Evolutionary conservation across 495 filamentous ascomycete genomes (phyloP).

Genomic region (Penicillium dipodomyicola): DNA sequence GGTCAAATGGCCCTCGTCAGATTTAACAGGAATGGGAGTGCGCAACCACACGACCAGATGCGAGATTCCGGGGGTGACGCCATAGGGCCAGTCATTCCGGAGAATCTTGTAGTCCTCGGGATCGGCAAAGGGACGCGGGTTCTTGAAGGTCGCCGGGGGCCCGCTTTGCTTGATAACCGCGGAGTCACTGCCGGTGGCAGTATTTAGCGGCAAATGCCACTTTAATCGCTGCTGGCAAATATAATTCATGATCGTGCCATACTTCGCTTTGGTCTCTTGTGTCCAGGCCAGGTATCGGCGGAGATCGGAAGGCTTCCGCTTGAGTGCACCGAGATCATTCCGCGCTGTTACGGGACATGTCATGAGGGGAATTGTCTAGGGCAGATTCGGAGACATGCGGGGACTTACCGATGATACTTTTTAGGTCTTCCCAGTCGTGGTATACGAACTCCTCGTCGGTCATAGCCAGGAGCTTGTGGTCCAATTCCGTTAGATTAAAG

Average conservation of each 20-base stretch:
- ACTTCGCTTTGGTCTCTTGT: conserved; percentile 61
- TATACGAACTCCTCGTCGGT: conserved; percentile 66
- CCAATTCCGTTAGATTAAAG: conserved; percentile 64
- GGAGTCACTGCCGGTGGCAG: conserved; percentile 8
- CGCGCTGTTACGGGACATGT: conserved; percentile 40
- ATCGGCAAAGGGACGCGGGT: conserved; percentile 63
- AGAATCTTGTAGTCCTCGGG: conserved; percentile 72
- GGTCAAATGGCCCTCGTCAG: conserved; percentile 68
- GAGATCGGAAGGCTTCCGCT: conserved; percentile 79
- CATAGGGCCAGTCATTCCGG: conserved; percentile 92
- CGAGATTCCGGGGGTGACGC: conserved; percentile 62
- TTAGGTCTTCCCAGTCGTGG: conserved; percentile 69
- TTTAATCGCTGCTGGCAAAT: conserved; percentile 68
- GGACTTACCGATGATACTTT: conserved; percentile 60
- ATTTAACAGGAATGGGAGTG: conserved; percentile 49
- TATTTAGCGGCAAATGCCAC: conserved; percentile 53
- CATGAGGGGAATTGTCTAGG: conserved; percentile 17
- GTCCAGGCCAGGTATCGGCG: conserved; percentile 82
- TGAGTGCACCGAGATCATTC: conserved; percentile 73
- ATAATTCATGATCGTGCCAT: conserved; percentile 76
- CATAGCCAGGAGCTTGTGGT: conserved; percentile 62
- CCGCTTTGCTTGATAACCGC: conserved; percentile 22
- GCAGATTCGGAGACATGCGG: conserved; percentile 7
- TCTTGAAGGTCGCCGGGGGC: conserved; percentile 33
- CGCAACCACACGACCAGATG: conserved; percentile 62